phyloP scores from a whole-genome alignment of 768 basidiomycete genomes.

The Naganishia randhawae region DNA sequence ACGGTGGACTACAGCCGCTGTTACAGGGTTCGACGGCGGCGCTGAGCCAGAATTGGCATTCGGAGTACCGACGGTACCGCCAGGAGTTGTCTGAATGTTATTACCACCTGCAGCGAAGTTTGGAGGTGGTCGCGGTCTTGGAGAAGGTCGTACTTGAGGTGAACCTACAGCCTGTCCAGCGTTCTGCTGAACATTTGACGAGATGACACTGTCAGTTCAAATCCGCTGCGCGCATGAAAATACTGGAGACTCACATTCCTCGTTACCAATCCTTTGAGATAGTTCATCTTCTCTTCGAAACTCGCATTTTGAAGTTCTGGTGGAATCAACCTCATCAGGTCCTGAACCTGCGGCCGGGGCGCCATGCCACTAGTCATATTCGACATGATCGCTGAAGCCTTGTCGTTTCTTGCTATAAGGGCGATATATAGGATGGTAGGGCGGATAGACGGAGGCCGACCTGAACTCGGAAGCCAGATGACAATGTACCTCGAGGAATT shows the following conservation, averaged over 20 bases:
- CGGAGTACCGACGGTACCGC: background rate
- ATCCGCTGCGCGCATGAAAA: background rate
- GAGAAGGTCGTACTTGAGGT: slow-evolving; percentile 4
- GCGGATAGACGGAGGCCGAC: background rate
- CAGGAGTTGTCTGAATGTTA: background rate
- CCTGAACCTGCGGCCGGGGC: background rate
- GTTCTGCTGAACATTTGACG: background rate
- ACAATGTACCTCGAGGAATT: background rate
- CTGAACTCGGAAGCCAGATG: background rate
- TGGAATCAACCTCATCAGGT: slow-evolving; percentile 22
- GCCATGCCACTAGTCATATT: slow-evolving; percentile 4
- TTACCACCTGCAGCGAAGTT: slow-evolving; percentile 12
- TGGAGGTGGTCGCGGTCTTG: slow-evolving; percentile 16
- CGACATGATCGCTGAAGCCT: background rate
- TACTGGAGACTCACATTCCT: slow-evolving; percentile 1
- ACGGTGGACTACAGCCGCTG: background rate
- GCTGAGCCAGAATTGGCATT: background rate
- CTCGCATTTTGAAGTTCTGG: slow-evolving; percentile 18
- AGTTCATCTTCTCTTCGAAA: slow-evolving; percentile 18
- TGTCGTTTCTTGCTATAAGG: background rate
- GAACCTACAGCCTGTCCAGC: background rate
- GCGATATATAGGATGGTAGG: background rate
- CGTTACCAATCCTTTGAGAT: slow-evolving; percentile 14
- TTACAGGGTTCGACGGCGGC: background rate
- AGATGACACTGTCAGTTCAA: background rate